A percentile compares a stretch with the other conserved stretches of the same genome.
Evolutionary conservation across 108 stramenopile species (phyloP).

Genomic region (Nannochloropsis oceanica): DNA sequence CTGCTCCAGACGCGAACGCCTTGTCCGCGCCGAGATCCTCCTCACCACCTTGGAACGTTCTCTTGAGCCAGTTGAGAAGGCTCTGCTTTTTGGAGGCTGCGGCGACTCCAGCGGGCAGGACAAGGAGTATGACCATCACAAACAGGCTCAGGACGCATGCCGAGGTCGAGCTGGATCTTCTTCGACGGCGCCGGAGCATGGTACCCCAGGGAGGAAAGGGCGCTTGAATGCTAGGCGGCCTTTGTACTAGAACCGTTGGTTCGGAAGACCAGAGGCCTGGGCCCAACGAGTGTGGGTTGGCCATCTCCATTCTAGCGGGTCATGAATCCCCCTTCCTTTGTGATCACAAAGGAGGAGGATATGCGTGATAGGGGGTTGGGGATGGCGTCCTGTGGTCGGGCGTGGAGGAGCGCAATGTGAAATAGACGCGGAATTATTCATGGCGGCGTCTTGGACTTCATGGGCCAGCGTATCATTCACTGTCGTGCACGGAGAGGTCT

Average conservation of each 20-base stretch:
- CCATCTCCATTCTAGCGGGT: background rate
- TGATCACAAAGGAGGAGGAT: background rate
- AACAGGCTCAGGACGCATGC: background rate
- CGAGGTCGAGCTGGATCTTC: background rate
- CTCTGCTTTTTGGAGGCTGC: background rate
- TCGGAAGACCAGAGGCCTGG: too few relatives aligned
- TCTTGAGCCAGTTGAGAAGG: background rate
- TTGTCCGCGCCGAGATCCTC: background rate
- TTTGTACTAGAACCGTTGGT: background rate
- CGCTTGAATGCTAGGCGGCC: background rate
- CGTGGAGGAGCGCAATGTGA: too few relatives aligned
- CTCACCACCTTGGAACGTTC: background rate
- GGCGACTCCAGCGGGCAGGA: background rate
- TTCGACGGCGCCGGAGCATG: background rate
- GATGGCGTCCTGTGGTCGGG: too few relatives aligned
- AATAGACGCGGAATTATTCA: too few relatives aligned
- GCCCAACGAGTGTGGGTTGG: background rate
- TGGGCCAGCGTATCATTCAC: too few relatives aligned
- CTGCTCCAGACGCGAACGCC: background rate
- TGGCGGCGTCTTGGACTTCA: too few relatives aligned
- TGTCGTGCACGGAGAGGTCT: too few relatives aligned
- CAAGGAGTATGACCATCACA: background rate
- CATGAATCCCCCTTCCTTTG: background rate
- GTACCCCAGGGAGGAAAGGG: background rate
- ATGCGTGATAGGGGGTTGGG: too few relatives aligned